Percentiles rank a stretch among this genome's conserved stretches.
Conservation (phyloP, 257 asterid genomes). For the Nicotiana tomentosiformis region DNA sequence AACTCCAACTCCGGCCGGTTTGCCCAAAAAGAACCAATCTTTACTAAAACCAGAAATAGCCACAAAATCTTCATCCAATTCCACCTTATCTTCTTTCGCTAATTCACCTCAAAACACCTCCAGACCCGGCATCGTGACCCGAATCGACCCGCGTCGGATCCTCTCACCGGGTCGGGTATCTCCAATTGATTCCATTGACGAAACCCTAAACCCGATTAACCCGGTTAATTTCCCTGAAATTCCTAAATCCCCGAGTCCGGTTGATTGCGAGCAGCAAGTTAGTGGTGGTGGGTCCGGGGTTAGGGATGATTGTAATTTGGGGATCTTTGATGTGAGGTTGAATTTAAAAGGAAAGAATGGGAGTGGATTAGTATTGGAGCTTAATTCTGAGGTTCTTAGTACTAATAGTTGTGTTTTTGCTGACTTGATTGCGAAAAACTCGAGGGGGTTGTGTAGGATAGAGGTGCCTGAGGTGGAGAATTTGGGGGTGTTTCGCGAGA, state of each 20-base stretch:
- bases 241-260: conserved; percentile 34
- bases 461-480: conserved; percentile 91
- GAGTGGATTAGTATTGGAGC: conserved; percentile 67
- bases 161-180: conserved; percentile 98
- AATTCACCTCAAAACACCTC: conserved; percentile 43
- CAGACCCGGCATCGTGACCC: conserved; percentile 23
- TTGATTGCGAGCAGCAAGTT: conserved; percentile 15
- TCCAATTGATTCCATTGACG: conserved; percentile 43
- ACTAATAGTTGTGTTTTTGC: conserved; percentile 65
- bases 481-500: conserved; percentile 59
- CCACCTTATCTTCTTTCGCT: conserved; percentile 25
- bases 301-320: conserved; percentile 29
- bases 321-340: conserved; percentile 71
- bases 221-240: conserved; percentile 12
- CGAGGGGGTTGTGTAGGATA: conserved; percentile 66
- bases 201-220: conserved; percentile 9
- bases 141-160: conserved; percentile 57
- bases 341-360: conserved; percentile 73
- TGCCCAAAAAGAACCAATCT: conserved; percentile 34
- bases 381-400: conserved; percentile 63
- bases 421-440: conserved; percentile 52
- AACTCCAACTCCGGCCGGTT: conserved; percentile 37
- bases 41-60: conserved; percentile 26
- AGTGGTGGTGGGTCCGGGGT: conserved; percentile 13
- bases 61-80: conserved; percentile 21